phyloP scores from a whole-genome alignment of 768 basidiomycete genomes.

The Rhodocollybia butyracea region DNA sequence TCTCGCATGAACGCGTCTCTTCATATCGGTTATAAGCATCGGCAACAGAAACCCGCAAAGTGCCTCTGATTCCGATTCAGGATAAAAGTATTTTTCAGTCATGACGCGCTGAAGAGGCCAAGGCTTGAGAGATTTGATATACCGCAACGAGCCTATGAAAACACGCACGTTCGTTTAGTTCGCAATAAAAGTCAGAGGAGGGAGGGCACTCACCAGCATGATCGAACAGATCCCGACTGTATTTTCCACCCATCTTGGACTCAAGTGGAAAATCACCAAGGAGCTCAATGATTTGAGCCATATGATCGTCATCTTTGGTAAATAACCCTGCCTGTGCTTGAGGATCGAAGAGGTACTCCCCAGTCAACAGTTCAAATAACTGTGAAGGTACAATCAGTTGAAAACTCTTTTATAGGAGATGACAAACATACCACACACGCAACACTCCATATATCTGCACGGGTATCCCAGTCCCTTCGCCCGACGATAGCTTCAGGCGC shows the following conservation, averaged over 20 bases:
- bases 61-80: slow-evolving; percentile 49
- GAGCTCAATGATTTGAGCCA: slow-evolving; percentile 93
- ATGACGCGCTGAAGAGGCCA: slow-evolving; percentile 86
- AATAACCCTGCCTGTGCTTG: slow-evolving; percentile 79
- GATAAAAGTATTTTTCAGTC: slow-evolving; percentile 83
- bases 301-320: slow-evolving; percentile 92
- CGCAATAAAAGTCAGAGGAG: background rate
- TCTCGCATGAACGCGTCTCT: slow-evolving; percentile 63
- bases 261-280: slow-evolving; percentile 74
- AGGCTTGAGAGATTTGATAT: slow-evolving; percentile 70
- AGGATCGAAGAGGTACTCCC: slow-evolving; percentile 91
- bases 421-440: slow-evolving; percentile 68
- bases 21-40: slow-evolving; percentile 72
- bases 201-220: slow-evolving; percentile 46
- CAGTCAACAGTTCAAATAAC: slow-evolving; percentile 87
- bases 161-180: background rate
- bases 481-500: slow-evolving; percentile 93
- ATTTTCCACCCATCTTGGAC: slow-evolving; percentile 81
- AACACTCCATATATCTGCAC: slow-evolving; percentile 89
- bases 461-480: slow-evolving; percentile 78
- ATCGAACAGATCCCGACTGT: slow-evolving; percentile 83
- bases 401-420: background rate
- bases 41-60: slow-evolving; percentile 70
- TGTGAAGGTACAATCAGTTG: slow-evolving; percentile 20
- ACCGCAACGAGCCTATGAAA: slow-evolving; percentile 57